A percentile compares a stretch with the other conserved stretches of the same genome.
phyloP scores from a whole-genome alignment of 129 eudicot species.

The Flaveria bidentis region DNA sequence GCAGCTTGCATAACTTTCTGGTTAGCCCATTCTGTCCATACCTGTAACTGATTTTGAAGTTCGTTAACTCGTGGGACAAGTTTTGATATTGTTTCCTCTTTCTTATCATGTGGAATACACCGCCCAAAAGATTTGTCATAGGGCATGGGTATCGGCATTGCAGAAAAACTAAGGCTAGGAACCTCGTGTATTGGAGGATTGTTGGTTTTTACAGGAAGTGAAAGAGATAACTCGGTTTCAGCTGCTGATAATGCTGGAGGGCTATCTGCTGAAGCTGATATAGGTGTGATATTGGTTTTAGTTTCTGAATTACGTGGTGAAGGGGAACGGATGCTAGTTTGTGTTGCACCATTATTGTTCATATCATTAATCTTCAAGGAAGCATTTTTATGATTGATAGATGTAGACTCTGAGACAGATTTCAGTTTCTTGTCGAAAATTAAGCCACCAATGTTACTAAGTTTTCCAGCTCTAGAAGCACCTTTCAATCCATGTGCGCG shows the following conservation, averaged over 20 bases:
- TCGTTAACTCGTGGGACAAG: conserved; percentile 57
- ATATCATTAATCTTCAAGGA: conserved; percentile 46
- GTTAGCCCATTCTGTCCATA: conserved; percentile 95
- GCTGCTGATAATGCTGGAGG: conserved; percentile 49
- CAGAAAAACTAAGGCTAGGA: conserved; percentile 41
- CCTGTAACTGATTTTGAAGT: conserved; percentile 67
- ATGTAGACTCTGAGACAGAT: conserved; percentile 58
- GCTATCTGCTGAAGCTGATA: conserved; percentile 31
- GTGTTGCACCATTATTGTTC: conserved; percentile 30
- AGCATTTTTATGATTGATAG: conserved; percentile 47
- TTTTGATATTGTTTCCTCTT: conserved; percentile 65
- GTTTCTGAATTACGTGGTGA: no score
- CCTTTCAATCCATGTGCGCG: conserved; percentile 75
- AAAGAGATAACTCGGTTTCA: conserved; percentile 84
- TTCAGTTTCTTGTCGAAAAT: conserved; percentile 72
- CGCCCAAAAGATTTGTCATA: conserved; percentile 38
- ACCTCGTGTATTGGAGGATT: conserved; percentile 40
- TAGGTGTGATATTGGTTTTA: conserved; percentile 15
- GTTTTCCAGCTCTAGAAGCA: conserved; percentile 60
- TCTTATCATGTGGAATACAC: conserved; percentile 63
- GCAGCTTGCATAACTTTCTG: conserved; percentile 95
- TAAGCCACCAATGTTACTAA: conserved; percentile 58
- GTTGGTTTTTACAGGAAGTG: conserved; percentile 53
- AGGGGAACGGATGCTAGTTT: no score
- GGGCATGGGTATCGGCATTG: conserved; percentile 19